Conservation (phyloP, 2,329 filamentous ascomycete genomes). For the Colletotrichum somersetense region DNA sequence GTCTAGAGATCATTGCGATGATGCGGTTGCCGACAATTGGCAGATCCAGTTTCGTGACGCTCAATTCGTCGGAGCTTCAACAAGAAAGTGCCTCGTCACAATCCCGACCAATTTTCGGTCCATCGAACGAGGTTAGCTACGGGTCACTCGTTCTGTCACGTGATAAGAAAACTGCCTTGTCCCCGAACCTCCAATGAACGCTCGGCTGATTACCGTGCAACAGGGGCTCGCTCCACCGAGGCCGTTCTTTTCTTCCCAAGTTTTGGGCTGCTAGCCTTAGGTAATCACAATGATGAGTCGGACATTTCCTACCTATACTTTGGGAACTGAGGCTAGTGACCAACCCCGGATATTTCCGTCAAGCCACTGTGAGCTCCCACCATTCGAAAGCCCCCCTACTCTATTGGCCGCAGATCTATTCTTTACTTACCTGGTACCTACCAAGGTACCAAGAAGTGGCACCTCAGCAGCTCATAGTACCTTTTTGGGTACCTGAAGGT, state of each 20-base stretch:
- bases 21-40: conserved; percentile 69
- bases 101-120: conserved; percentile 44
- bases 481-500: not conserved
- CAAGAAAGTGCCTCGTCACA: conserved; percentile 44
- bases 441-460: no score
- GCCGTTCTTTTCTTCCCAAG: not conserved
- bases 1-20: conserved; percentile 74
- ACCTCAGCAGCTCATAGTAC: no score
- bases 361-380: conserved; percentile 18
- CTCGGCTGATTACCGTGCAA: conserved; percentile 34
- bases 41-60: conserved; percentile 48
- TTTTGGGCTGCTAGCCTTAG: conserved; percentile 2
- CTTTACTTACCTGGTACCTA: conserved; percentile 19
- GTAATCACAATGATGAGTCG: conserved; percentile 24
- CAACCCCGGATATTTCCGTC: not conserved
- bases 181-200: conserved; percentile 34
- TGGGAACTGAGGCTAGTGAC: conserved; percentile 7
- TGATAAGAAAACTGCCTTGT: conserved; percentile 16
- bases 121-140: conserved; percentile 42
- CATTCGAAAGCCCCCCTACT: conserved; percentile 11
- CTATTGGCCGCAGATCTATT: conserved; percentile 7
- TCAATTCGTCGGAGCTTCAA: conserved; percentile 43
- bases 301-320: not conserved
- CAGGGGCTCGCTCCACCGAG: conserved; percentile 19
- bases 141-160: conserved; percentile 37